Conservation (phyloP, 768 basidiomycete genomes). For the Mycena rebaudengoi region DNA sequence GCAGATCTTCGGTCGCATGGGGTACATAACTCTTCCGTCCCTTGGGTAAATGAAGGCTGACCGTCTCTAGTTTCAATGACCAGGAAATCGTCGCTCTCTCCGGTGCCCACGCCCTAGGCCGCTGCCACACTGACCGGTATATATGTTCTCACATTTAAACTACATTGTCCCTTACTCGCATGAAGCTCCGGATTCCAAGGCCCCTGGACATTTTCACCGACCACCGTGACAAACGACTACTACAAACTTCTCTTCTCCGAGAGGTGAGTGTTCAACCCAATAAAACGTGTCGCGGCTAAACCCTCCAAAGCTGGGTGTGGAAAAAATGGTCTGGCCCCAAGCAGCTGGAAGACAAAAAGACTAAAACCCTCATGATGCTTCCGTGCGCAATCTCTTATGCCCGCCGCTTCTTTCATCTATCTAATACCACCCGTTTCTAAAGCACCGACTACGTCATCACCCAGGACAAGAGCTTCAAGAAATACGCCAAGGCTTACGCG, state of each 20-base stretch:
- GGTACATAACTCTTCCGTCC: slow-evolving; percentile 41
- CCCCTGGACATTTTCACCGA: slow-evolving; percentile 96
- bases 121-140: slow-evolving; percentile 87
- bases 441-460: slow-evolving; percentile 89
- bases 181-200: slow-evolving; percentile 81
- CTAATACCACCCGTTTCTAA: slow-evolving; percentile 4
- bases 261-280: slow-evolving; percentile 55
- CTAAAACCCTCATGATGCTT: slow-evolving; percentile 92
- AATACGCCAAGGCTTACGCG: slow-evolving; percentile 87
- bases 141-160: background rate
- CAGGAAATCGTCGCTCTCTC: slow-evolving; percentile 96
- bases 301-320: slow-evolving; percentile 78
- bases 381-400: slow-evolving; percentile 61
- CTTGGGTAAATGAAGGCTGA: background rate
- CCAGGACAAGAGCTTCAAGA: slow-evolving; percentile 93
- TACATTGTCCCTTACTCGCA: background rate
- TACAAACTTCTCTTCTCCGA: slow-evolving; percentile 88
- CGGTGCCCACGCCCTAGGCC: slow-evolving; percentile 95
- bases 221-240: slow-evolving; percentile 86
- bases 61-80: slow-evolving; percentile 76
- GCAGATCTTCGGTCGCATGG: slow-evolving; percentile 92
- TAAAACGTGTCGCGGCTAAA: background rate
- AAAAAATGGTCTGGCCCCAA: slow-evolving; percentile 94
- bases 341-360: slow-evolving; percentile 93
- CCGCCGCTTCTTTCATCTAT: background rate